Conservation (phyloP, 345 rosid species). For the Anastatica hierochuntica region DNA sequence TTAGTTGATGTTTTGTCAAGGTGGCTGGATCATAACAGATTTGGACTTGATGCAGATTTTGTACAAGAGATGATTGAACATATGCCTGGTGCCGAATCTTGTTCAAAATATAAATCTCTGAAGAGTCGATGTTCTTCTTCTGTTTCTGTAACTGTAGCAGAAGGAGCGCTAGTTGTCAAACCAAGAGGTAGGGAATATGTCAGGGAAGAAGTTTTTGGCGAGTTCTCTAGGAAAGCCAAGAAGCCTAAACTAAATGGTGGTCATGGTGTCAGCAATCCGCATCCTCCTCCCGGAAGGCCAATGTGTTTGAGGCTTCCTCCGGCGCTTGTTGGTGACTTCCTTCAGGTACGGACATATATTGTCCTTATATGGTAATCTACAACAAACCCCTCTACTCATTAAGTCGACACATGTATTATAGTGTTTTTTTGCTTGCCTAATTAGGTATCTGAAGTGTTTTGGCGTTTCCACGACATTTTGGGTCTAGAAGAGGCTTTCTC, state of each 20-base stretch:
- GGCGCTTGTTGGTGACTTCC: constrained; percentile 71
- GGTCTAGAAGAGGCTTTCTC: constrained; percentile 53
- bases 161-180: constrained; percentile 48
- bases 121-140: constrained; percentile 42
- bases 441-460: constrained; percentile 73
- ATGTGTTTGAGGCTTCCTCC: constrained; percentile 64
- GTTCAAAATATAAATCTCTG: constrained; percentile 55
- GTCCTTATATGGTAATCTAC: constrained; percentile 8
- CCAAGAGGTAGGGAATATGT: constrained; percentile 35
- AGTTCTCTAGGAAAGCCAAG: constrained; percentile 38
- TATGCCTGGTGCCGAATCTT: constrained; percentile 61
- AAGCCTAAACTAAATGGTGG: constrained; percentile 35
- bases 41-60: constrained; percentile 84
- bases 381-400: not conserved
- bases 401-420: constrained; percentile 8
- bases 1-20: constrained; percentile 36
- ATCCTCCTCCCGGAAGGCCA: constrained; percentile 60
- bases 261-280: constrained; percentile 22
- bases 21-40: constrained; percentile 87
- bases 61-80: constrained; percentile 78
- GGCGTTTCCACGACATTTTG: constrained; percentile 69
- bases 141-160: constrained; percentile 44
- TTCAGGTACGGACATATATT: constrained; percentile 50
- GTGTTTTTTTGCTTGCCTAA: constrained; percentile 14
- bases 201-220: constrained; percentile 26